Base-by-base conservation (phyloP, 768 basidiomycete species). In the Amanita exitialis region DNA sequence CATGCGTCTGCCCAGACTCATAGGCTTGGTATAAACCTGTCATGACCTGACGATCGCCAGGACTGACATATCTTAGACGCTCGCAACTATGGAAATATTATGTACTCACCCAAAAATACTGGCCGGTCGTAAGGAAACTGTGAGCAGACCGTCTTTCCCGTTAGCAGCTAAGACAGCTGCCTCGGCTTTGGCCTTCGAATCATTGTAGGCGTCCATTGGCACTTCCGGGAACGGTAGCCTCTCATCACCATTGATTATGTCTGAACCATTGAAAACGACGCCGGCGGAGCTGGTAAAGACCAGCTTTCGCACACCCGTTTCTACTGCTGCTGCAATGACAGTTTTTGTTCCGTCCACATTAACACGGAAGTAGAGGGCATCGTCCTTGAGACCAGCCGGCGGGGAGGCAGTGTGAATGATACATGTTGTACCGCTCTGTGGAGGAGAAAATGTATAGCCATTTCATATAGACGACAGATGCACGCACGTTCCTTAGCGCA, bases 361-460 rank as follows among this genome's bases (percentile, higher is more conserved):
- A 59, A 99, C 95, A 62, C 87, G 90, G 68, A 79, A 83, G 70
- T 89, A 96, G 8, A 97, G 62, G 1, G 79, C 79, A 0, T 79
- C 72, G 56, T 87, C 74, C 51, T 79, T 78, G 47, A 78, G 56
- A 47, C 73, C 76, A 12, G 79, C 88, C 57, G 82, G 86, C 4
- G 79, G 79, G 6, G 93, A 94, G 15, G 94, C 96, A 8, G 94
- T 97, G 65, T 99, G 96, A 55, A 99, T 90, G 55, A 98, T 87
- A 59, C 87, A 90, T 0, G 90, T 93, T 23, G 91, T 77, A 35
- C 82, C 81, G 54, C 84, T 85, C 86, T 91, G 54, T 0, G 16
- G 30, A 49, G 32, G 44, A 44, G 7, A 51, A 48, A 27, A 43
- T 36, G 47, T 56, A 51, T 56, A 18, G 28, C 34, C 41, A 52